Evolutionary conservation across 306 rosid species (phyloP).

Genomic region (Inga leiocalycina): DNA sequence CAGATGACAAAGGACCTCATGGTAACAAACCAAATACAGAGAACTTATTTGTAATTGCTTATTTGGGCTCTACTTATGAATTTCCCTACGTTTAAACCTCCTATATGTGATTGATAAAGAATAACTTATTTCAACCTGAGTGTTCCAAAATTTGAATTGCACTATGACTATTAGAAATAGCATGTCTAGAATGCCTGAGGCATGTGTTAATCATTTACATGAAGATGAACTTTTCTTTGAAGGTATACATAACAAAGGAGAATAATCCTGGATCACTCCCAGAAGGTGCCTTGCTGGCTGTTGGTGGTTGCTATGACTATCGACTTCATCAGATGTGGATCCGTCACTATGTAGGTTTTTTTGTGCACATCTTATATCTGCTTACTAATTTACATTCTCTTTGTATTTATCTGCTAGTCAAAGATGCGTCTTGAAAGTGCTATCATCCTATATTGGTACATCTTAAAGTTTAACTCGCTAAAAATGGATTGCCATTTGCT

Average conservation of each 20-base stretch:
- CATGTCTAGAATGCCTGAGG: constrained; percentile 21
- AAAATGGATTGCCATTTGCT: background rate
- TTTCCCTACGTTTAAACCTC: background rate
- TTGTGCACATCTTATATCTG: constrained; percentile 18
- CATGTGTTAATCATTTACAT: constrained; percentile 29
- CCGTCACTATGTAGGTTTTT: constrained; percentile 64
- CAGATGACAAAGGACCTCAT: background rate
- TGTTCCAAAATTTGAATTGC: constrained; percentile 16
- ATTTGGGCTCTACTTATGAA: background rate
- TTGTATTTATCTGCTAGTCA: constrained; percentile 19
- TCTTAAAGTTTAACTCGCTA: background rate
- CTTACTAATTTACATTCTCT: constrained; percentile 20
- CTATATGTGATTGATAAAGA: constrained; percentile 7
- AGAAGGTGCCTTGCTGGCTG: constrained; percentile 84
- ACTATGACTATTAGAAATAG: constrained; percentile 13
- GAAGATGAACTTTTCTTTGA: constrained; percentile 41
- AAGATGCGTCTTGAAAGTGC: constrained; percentile 25
- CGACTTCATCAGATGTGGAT: constrained; percentile 78
- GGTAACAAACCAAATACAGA: background rate
- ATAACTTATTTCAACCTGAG: background rate
- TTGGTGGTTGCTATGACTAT: constrained; percentile 90
- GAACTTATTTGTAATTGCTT: background rate
- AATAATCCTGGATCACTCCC: constrained; percentile 66
- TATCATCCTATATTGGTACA: constrained; percentile 23
- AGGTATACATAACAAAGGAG: constrained; percentile 88